Percentiles rank a stretch among this genome's conserved stretches.
These are phyloP conservation scores for Neurospora discreta DNA, from an alignment of 495 filamentous ascomycete species.

Conservation along the genomic window DNA sequence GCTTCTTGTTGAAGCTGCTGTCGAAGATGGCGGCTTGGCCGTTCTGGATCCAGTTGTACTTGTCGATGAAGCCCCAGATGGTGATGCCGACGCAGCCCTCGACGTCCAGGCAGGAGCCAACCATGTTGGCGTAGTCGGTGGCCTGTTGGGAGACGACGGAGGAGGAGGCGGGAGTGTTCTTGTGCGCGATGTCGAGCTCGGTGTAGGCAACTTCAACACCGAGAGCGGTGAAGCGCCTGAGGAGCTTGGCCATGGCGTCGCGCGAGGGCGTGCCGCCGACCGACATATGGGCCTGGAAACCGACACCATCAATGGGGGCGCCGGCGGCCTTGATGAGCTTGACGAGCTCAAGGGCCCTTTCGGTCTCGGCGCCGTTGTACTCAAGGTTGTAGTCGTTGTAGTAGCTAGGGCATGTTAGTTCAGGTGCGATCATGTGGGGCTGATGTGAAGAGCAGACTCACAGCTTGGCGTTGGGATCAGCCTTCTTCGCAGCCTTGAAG, in stretches of 20 bases:
- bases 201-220: conserved; percentile 51
- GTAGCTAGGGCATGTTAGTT: conserved; percentile 35
- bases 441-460: background rate
- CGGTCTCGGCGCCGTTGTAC: conserved; percentile 39
- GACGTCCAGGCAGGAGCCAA: conserved; percentile 44
- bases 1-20: conserved; percentile 39
- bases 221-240: conserved; percentile 33
- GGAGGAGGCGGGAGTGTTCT: conserved; percentile 24
- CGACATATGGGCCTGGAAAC: conserved; percentile 49
- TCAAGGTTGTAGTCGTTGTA: conserved; percentile 65
- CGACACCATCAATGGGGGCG: conserved; percentile 49
- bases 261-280: conserved; percentile 37
- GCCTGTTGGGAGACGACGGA: conserved; percentile 40
- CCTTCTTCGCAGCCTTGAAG: conserved; percentile 33
- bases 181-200: conserved; percentile 48
- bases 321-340: conserved; percentile 33
- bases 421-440: conserved; percentile 28
- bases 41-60: conserved; percentile 43
- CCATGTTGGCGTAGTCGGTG: conserved; percentile 42
- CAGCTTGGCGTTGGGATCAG: conserved; percentile 26
- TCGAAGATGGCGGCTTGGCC: conserved; percentile 48
- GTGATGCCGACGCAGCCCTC: conserved; percentile 48
- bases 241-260: conserved; percentile 23
- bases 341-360: conserved; percentile 35
- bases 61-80: conserved; percentile 55